phyloP scores from a whole-genome alignment of 108 stramenopile genomes.

The Bacterosira constricta region DNA sequence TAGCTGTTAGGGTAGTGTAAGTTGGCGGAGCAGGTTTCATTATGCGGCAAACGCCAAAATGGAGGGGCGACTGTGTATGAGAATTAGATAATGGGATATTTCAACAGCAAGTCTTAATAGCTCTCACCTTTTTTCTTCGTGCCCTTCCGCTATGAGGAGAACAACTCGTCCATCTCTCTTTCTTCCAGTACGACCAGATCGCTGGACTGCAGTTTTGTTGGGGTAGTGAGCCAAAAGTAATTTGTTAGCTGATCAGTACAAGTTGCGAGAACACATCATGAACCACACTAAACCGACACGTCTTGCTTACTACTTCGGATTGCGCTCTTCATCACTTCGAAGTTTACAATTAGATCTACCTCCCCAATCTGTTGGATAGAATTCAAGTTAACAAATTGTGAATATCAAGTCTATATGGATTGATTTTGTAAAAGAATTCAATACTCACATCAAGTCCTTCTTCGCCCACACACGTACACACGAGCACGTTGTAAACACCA shows the following conservation, averaged over 20 bases:
- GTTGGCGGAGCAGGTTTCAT: neutral
- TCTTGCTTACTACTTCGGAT: constrained; percentile 63
- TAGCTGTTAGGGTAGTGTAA: neutral
- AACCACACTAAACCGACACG: too few species aligned
- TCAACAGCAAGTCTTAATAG: neutral
- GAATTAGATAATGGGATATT: too few species aligned
- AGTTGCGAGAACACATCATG: neutral
- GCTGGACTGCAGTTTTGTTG: constrained; percentile 51
- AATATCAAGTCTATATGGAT: too few species aligned
- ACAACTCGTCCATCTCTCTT: constrained; percentile 89
- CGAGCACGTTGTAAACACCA: constrained; percentile 87
- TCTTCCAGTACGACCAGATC: constrained; percentile 91
- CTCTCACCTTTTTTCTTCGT: constrained; percentile 56
- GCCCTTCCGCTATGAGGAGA: constrained; percentile 73
- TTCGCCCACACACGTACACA: constrained; percentile 94
- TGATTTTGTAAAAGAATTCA: constrained; percentile 31
- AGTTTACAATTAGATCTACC: constrained; percentile 95
- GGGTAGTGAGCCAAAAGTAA: neutral
- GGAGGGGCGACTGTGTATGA: too few species aligned
- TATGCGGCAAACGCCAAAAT: neutral
- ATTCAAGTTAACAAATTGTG: neutral
- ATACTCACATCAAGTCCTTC: constrained; percentile 86
- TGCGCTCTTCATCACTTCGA: constrained; percentile 82
- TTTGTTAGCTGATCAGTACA: neutral
- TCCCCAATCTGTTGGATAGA: constrained; percentile 89